Evolutionary conservation across 192 early-diverging fungal genomes (phyloP).

Genomic region (Coemansia sp.): DNA sequence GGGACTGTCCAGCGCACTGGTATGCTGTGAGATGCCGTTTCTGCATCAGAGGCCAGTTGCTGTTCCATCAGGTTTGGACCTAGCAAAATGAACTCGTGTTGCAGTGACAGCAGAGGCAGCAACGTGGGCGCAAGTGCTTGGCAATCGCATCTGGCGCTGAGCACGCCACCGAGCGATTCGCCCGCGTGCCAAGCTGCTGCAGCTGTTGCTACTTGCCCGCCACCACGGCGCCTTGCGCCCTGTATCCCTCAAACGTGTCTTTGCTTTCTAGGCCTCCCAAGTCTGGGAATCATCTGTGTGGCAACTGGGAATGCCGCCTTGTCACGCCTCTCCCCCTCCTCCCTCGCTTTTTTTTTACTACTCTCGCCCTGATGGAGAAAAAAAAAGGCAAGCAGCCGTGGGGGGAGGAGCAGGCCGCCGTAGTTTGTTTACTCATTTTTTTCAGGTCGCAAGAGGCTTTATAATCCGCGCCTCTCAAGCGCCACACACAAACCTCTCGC

Average conservation of each 20-base stretch:
- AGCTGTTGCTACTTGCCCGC: neutral
- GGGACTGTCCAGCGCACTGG: neutral
- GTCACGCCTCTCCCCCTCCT: conserved; percentile 5
- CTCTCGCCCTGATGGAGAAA: conserved; percentile 7
- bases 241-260: conserved; percentile 1
- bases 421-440: neutral
- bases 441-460: conserved; percentile 1
- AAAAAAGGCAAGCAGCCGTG: conserved; percentile 2
- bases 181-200: neutral
- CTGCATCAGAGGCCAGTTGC: neutral
- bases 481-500: neutral
- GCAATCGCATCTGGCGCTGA: neutral
- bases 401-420: neutral
- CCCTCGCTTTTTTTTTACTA: neutral
- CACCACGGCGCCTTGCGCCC: conserved; percentile 1
- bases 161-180: neutral
- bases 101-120: neutral
- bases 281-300: neutral
- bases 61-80: neutral
- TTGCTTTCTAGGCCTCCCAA: neutral
- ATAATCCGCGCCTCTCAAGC: neutral
- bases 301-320: conserved; percentile 1
- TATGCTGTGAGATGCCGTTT: neutral
- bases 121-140: neutral
- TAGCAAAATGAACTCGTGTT: neutral